These are phyloP conservation scores for Diaporthe vaccinii DNA, from an alignment of 2,329 filamentous ascomycete species.

Conservation along the genomic window DNA sequence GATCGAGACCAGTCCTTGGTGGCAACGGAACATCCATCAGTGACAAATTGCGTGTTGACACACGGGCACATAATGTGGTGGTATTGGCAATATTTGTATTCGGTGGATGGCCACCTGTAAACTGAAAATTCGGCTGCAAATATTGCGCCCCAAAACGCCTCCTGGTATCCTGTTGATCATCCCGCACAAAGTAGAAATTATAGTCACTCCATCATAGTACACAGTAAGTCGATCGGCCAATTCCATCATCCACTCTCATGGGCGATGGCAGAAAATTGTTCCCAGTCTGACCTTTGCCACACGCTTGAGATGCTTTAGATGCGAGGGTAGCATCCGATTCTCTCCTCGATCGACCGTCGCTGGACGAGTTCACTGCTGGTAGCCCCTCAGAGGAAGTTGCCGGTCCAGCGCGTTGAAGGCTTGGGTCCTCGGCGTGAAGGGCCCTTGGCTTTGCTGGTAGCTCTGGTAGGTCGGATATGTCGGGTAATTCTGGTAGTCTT, in stretches of 20 bases:
- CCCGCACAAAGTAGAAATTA: background rate
- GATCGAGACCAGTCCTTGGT: background rate
- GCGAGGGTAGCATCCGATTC: too few species aligned
- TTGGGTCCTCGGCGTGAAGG: slow-evolving; percentile 76
- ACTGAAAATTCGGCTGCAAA: background rate
- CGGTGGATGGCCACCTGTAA: background rate
- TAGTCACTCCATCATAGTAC: background rate
- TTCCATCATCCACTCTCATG: background rate
- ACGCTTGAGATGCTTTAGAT: background rate
- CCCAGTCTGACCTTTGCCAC: background rate
- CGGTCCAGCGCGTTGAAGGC: slow-evolving; percentile 76
- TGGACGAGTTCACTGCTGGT: slow-evolving; percentile 36
- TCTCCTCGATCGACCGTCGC: background rate
- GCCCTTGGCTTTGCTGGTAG: slow-evolving; percentile 48
- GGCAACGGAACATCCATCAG: background rate
- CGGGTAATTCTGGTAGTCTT: slow-evolving; percentile 40
- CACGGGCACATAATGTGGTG: background rate
- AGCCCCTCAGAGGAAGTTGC: slow-evolving; percentile 64
- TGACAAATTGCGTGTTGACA: background rate
- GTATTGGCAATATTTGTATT: background rate
- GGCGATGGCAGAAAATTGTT: too few species aligned
- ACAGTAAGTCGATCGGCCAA: background rate
- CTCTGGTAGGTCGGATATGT: slow-evolving; percentile 42
- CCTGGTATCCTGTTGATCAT: slow-evolving; percentile 7
- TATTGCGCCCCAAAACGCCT: slow-evolving; percentile 23